Base-by-base conservation (phyloP, 352 stramenopile species). In the Aphanomyces euteiches region DNA sequence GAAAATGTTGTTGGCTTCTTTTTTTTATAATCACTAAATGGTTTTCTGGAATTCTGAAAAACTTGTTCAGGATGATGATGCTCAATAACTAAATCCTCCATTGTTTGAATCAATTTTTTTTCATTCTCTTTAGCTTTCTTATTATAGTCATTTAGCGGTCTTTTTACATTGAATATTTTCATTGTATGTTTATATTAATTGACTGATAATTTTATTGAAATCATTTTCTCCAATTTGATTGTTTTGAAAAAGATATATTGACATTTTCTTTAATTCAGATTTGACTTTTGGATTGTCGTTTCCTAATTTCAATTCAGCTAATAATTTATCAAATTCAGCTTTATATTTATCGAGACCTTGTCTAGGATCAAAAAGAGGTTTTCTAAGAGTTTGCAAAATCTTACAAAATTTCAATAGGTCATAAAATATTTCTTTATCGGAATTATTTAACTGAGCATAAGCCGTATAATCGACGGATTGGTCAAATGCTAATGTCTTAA, bases 121-220 rank as follows among this genome's bases (percentile, higher is more conserved):
- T 50, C 43, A 50, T 50, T 50, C 17, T 50, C 43, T n/a, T 50
- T n/a, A n/a, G 43, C 43, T 12, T n/a, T 12, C 17, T 50, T n/a
- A n/a, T 50, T n/a, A n/a, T 50, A 50, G 17, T 50, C 43, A 50
- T 50, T 12, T 50, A n/a, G 17, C 10, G 10, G 43, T n/a, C 17
- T 50, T n/a, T n/a, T 12, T 50, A 50, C 10, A 50, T 50, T 50
- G 43, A 50, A 28, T 28, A 28, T 50, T 50, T n/a, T 12, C 43
- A 50, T 50, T n/a, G 43, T 50, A n/a, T n/a, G 10, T 50, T n/a
- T 50, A 50, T n/a, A 50, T n/a, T n/a, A 50, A 50, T 12, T n/a
- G 43, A 50, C 43, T n/a, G 10, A 50, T 50, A 50, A 50, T 50
- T 50, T n/a, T 28, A 28, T 28, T 50, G 43, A 50, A 50, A 50